Percentiles rank a stretch among this genome's conserved stretches.
Evolutionary conservation across 164 flowering plant species (phyloP).

Genomic region (Taxillus chinensis): DNA sequence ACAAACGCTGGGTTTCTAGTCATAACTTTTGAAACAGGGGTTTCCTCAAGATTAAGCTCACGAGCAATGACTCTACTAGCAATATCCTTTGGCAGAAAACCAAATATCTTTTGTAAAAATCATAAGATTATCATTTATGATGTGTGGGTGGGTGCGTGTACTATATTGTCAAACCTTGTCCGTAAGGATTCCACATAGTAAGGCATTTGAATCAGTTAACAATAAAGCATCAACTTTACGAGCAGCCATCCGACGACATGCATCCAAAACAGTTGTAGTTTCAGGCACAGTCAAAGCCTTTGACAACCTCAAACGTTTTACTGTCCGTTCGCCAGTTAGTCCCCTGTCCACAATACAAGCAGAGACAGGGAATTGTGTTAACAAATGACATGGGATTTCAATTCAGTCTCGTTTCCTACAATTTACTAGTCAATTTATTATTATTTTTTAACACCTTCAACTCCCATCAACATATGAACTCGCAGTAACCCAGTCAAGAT

Average conservation of each 20-base stretch:
- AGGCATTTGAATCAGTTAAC: constrained; percentile 90
- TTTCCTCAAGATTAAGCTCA: constrained; percentile 71
- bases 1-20: constrained; percentile 93
- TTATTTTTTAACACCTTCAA: too few species aligned
- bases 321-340: constrained; percentile 86
- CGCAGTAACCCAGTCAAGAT: too few species aligned
- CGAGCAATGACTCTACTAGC: constrained; percentile 79
- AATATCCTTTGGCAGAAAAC: constrained; percentile 59
- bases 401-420: too few species aligned
- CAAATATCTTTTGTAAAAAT: background rate
- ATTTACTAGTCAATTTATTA: too few species aligned
- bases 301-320: constrained; percentile 76
- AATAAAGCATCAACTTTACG: constrained; percentile 90
- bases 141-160: too few species aligned
- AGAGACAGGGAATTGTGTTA: background rate
- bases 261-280: constrained; percentile 64
- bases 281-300: constrained; percentile 93
- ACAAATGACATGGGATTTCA: too few species aligned
- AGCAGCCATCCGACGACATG: constrained; percentile 92
- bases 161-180: constrained; percentile 54
- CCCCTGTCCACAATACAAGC: constrained; percentile 35
- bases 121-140: too few species aligned
- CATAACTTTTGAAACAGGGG: constrained; percentile 96
- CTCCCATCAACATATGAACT: too few species aligned
- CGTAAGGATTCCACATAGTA: constrained; percentile 93